Evolutionary conservation across 1,139 yeast species (phyloP).

Genomic region (Scheffersomyces quercinus): DNA sequence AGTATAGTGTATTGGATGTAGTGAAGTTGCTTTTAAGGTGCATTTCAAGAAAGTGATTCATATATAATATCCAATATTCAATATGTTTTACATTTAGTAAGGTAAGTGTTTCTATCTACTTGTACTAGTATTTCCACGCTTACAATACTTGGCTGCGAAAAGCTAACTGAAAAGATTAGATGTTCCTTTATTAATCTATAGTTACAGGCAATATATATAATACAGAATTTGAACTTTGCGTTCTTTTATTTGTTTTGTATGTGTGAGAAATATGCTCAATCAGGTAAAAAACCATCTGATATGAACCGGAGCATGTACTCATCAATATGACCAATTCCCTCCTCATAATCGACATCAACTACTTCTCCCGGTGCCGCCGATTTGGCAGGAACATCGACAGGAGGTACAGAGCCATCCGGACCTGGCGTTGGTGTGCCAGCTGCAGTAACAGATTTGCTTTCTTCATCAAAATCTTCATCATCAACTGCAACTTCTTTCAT

Average conservation of each 20-base stretch:
- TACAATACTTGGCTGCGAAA: too few species aligned
- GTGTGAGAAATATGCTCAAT: slow-evolving; percentile 17
- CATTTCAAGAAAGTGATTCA: too few species aligned
- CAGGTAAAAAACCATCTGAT: slow-evolving; percentile 75
- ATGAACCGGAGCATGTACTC: slow-evolving; percentile 94
- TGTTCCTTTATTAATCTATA: too few species aligned
- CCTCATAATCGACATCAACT: slow-evolving; percentile 62
- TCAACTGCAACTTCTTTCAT: slow-evolving; percentile 84
- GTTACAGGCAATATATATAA: slow-evolving; percentile 1
- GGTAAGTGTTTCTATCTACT: too few species aligned
- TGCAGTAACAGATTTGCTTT: slow-evolving; percentile 37
- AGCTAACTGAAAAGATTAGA: too few species aligned
- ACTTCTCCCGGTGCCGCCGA: slow-evolving; percentile 14
- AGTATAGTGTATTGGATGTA: too few species aligned
- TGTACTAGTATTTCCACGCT: too few species aligned
- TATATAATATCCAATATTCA: too few species aligned
- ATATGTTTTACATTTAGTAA: too few species aligned
- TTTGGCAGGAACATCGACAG: slow-evolving; percentile 12
- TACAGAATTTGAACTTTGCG: slow-evolving; percentile 9
- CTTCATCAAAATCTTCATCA: slow-evolving; percentile 73
- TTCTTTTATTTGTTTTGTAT: too few species aligned
- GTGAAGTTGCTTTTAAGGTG: too few species aligned
- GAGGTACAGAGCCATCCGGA: slow-evolving; percentile 16
- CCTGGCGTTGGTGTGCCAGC: slow-evolving; percentile 26
- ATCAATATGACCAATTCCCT: slow-evolving; percentile 82